A percentile compares a stretch with the other conserved stretches of the same genome.
These are phyloP conservation scores for Apium graveolens DNA, from an alignment of 129 eudicot genomes.

Conservation along the genomic window DNA sequence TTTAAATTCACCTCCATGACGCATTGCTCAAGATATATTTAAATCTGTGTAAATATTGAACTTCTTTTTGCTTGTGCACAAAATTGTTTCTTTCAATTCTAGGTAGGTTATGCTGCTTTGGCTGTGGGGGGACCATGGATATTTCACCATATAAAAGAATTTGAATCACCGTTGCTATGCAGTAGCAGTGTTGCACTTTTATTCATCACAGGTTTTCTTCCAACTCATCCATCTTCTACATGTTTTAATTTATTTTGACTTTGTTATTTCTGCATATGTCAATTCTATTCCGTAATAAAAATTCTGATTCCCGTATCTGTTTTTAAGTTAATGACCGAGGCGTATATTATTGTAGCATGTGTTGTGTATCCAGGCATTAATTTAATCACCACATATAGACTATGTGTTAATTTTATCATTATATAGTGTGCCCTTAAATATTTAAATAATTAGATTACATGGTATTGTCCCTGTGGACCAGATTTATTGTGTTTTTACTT, in stretches of 20 bases:
- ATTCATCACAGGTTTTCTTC: slow-evolving; percentile 57
- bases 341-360: not conserved
- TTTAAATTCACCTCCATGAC: not conserved
- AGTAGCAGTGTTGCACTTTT: slow-evolving; percentile 64
- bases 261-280: not conserved
- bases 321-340: not conserved
- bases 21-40: not conserved
- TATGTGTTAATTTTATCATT: not conserved
- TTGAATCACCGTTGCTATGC: slow-evolving; percentile 61
- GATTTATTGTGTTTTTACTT: not conserved
- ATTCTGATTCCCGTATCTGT: not conserved
- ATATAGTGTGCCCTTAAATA: not conserved
- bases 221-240: not conserved
- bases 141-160: slow-evolving; percentile 37
- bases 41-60: not conserved
- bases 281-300: not conserved
- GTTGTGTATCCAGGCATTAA: not conserved
- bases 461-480: not conserved
- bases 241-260: not conserved
- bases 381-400: not conserved
- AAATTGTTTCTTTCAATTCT: slow-evolving; percentile 28
- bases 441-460: not conserved
- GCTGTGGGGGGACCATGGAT: slow-evolving; percentile 86
- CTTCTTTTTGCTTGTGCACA: not conserved
- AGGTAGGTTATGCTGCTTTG: slow-evolving; percentile 90